Base-by-base conservation (phyloP, 2,329 filamentous ascomycete species). In the Clathrospora elynae region DNA sequence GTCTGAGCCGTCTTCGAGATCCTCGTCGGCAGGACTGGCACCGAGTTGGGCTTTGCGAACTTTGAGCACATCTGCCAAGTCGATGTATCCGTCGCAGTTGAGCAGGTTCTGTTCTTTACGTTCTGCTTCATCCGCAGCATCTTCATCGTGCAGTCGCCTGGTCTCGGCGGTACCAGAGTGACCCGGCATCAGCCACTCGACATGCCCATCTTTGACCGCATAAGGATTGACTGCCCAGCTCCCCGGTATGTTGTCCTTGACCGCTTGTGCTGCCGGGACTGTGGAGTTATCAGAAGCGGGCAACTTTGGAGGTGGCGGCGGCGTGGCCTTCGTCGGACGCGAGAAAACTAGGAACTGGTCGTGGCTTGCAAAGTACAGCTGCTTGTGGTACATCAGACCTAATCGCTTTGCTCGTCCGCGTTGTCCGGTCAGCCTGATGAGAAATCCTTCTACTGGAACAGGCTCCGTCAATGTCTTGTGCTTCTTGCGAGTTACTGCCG, bases 291-390 rank as follows among this genome's bases (percentile, higher is more conserved):
- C 60, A 9, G 71, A 64, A 11, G 70, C 71, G 5, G 73, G 72
- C 31, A 82, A 66, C 45, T 73, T 78, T 2, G 83, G 83, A 14
- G 80, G 80, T 20, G 80, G 76, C 3, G 83, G 82, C 6, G 83
- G 73, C 2, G 60, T 68, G 7, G 80, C 79, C 57, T 78, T 80
- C 2, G 80, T 76, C 8, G 84, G 84, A 37, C 77, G 75, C 44
- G 79, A 79, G 66, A 86, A 87, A 34, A 83, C 73, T 5, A 87
- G 67, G 46, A 78, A 83, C 48, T 84, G 80, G 54, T 86, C 80
- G 49, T 86, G 80, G 0, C 77, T 80, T 28, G 79, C 79, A 56
- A 84, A 86, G 59, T 86, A 87, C 3, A 86, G 69, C 28, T 81
- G 75, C 60, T 86, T 86, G 70, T 79, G 84, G 55, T 84, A 82